Conservation (phyloP, 2,329 filamentous ascomycete genomes). For the Nigrospora osmanthi region DNA sequence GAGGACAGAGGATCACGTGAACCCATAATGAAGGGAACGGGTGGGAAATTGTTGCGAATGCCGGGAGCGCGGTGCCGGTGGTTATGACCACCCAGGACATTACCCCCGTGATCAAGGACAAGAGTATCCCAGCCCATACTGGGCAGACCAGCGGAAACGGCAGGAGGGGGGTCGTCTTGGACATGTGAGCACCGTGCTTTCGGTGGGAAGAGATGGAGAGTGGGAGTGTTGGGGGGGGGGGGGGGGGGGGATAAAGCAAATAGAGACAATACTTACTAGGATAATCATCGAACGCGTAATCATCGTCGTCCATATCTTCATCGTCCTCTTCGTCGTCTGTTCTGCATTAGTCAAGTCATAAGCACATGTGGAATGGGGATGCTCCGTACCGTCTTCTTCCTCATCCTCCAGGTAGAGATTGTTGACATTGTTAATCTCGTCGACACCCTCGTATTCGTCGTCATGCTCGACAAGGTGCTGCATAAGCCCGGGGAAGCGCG, state of each 20-base stretch:
- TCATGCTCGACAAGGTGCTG: constrained; percentile 47
- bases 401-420: constrained; percentile 46
- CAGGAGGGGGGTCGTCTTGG: constrained; percentile 34
- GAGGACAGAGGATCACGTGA: constrained; percentile 16
- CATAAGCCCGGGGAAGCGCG: constrained; percentile 29
- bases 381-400: constrained; percentile 45
- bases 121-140: constrained; percentile 52
- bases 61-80: constrained; percentile 44
- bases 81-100: constrained; percentile 32
- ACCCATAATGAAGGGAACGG: constrained; percentile 22
- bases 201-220: too few relatives aligned
- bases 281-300: constrained; percentile 54
- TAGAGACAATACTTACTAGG: constrained; percentile 35
- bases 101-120: constrained; percentile 32
- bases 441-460: constrained; percentile 44
- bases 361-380: background rate
- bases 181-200: background rate
- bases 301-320: constrained; percentile 61
- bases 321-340: constrained; percentile 53
- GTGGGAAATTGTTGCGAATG: constrained; percentile 53
- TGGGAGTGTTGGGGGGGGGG: too few relatives aligned
- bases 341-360: background rate
- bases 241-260: too few relatives aligned
- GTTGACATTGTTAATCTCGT: constrained; percentile 42
- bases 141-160: constrained; percentile 28